Evolutionary conservation across 352 stramenopile species (phyloP).

Genomic region (Globisporangium spiculum): DNA sequence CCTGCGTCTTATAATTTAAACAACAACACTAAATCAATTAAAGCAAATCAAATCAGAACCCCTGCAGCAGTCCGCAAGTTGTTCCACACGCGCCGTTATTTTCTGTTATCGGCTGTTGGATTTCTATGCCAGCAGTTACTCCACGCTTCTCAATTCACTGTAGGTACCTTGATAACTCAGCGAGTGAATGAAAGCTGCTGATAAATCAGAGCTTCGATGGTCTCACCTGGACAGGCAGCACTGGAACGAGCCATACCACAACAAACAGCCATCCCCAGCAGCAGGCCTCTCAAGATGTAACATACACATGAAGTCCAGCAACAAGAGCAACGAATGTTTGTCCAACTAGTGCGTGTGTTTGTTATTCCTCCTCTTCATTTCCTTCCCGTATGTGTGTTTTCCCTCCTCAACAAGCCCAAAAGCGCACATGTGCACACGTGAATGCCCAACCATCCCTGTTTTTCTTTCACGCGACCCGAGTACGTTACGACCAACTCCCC

Average conservation of each 20-base stretch:
- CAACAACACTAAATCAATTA: not conserved
- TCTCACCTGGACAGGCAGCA: not conserved
- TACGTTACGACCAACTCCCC: not conserved
- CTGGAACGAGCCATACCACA: too few relatives aligned
- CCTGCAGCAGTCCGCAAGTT: not conserved
- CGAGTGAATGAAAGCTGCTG: not conserved
- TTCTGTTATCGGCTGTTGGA: not conserved
- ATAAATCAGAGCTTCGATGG: not conserved
- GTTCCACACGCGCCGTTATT: not conserved
- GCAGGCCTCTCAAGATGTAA: too few relatives aligned
- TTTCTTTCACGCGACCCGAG: not conserved
- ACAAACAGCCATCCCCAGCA: too few relatives aligned
- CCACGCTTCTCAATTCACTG: not conserved
- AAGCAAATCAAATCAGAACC: not conserved
- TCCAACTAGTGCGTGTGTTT: not conserved
- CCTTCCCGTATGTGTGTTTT: slow-evolving; percentile 3
- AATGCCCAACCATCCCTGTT: slow-evolving; percentile 10
- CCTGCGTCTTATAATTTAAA: slow-evolving; percentile 3
- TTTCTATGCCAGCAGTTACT: not conserved
- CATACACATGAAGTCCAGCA: not conserved
- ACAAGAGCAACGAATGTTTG: not conserved
- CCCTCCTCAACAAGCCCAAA: not conserved
- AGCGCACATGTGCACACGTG: not conserved
- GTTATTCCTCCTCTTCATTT: slow-evolving; percentile 15
- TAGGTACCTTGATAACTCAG: not conserved